Percentiles rank a stretch among this genome's conserved stretches.
These are phyloP conservation scores for Trichoderma arundinaceum DNA, from an alignment of 2,329 filamentous ascomycete species.

Conservation along the genomic window DNA sequence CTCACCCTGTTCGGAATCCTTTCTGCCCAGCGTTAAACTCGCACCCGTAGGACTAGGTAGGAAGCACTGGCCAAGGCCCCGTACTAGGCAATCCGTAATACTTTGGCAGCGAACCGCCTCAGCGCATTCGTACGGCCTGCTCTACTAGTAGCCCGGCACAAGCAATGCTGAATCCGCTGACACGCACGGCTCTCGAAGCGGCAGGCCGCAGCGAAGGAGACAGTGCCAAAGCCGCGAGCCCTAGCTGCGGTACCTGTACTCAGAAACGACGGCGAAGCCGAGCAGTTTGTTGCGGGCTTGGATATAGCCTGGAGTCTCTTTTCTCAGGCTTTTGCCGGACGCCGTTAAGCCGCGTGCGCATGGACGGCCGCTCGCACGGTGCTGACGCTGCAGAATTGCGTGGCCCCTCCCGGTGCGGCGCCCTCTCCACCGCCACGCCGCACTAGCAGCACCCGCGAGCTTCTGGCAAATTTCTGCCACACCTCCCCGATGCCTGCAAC, in stretches of 20 bases:
- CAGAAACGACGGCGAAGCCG: no score
- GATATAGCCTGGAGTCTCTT: neutral
- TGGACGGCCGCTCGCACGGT: neutral
- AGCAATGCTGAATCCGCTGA: neutral
- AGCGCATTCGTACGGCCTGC: no score
- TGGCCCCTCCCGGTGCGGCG: neutral
- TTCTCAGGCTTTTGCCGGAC: neutral
- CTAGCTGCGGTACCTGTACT: neutral
- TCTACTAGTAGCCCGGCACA: no score
- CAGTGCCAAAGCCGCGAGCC: neutral
- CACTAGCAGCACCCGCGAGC: constrained; percentile 7
- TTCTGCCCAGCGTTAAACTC: neutral
- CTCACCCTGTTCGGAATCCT: constrained; percentile 4
- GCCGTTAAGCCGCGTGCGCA: constrained; percentile 10
- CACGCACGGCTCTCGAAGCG: constrained; percentile 5
- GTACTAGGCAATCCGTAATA: no score
- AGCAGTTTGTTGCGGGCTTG: no score
- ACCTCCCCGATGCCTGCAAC: constrained; percentile 19
- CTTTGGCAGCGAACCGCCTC: no score
- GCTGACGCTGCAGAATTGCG: accelerated
- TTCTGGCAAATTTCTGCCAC: constrained; percentile 22
- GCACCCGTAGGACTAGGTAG: neutral
- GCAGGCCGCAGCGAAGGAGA: constrained; percentile 6
- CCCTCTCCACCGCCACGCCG: neutral
- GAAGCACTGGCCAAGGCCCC: no score